These are phyloP conservation scores for Nicotiana undulata DNA, from an alignment of 257 asterid species.

Conservation along the genomic window DNA sequence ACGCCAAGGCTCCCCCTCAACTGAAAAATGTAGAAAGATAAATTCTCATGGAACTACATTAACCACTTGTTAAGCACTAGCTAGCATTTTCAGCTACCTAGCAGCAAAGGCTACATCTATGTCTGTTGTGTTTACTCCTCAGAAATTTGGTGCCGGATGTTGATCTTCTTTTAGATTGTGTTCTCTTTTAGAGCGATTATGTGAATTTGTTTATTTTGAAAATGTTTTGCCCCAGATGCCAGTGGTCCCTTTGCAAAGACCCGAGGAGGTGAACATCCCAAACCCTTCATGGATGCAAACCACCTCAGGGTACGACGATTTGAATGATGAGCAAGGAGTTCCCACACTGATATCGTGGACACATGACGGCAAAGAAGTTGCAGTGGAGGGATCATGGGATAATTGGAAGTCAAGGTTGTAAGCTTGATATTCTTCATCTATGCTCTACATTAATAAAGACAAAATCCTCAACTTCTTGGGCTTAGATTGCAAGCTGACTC, in stretches of 20 bases:
- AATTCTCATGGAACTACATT: background rate
- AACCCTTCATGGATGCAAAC: slow-evolving; percentile 89
- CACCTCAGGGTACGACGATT: slow-evolving; percentile 59
- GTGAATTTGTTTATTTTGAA: slow-evolving; percentile 6
- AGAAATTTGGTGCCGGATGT: background rate
- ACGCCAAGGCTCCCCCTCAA: no score
- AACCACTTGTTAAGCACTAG: background rate
- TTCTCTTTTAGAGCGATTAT: background rate
- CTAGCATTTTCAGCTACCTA: background rate
- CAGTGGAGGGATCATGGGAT: slow-evolving; percentile 98
- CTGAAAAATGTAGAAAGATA: no score
- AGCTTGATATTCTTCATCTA: background rate
- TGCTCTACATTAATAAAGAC: background rate
- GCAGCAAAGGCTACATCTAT: background rate
- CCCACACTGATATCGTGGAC: slow-evolving; percentile 97
- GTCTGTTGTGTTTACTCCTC: background rate
- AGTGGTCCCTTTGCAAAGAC: slow-evolving; percentile 85
- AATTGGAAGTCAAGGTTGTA: slow-evolving; percentile 81
- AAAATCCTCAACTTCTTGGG: background rate
- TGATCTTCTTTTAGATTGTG: background rate
- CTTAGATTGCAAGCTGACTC: slow-evolving; percentile 16
- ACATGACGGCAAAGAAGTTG: slow-evolving; percentile 74
- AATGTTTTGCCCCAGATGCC: slow-evolving; percentile 55
- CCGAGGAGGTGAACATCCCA: slow-evolving; percentile 74
- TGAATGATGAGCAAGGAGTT: slow-evolving; percentile 55